A percentile compares a stretch with the other conserved stretches of the same genome.
phyloP scores from a whole-genome alignment of 73 alveolate species.

The Paramecium tetraurelia region DNA sequence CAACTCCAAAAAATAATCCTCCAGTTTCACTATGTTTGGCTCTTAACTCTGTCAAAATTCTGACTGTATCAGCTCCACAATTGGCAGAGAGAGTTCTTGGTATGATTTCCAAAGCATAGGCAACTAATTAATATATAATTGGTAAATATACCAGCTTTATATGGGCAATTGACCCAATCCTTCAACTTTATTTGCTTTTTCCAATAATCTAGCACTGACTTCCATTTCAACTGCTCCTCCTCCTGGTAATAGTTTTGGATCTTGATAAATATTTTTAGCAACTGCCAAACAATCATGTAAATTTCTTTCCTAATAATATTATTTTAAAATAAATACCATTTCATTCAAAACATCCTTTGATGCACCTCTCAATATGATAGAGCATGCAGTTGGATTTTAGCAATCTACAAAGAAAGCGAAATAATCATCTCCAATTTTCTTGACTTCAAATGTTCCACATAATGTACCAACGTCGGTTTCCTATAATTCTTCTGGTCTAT shows the following conservation, averaged over 20 bases:
- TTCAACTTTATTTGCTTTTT: constrained; percentile 85
- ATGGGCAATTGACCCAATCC: constrained; percentile 97
- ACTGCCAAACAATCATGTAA: constrained; percentile 97
- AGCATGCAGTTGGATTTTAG: constrained; percentile 95
- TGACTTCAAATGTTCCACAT: constrained; percentile 93
- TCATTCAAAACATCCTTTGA: constrained; percentile 97
- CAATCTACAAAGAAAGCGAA: constrained; percentile 92
- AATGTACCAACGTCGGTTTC: constrained; percentile 90
- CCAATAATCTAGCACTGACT: constrained; percentile 92
- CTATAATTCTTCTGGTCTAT: constrained; percentile 95
- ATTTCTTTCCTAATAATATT: constrained; percentile 76
- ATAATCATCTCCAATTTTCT: constrained; percentile 96
- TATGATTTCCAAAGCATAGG: constrained; percentile 96
- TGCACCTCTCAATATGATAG: constrained; percentile 97
- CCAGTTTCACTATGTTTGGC: constrained; percentile 93
- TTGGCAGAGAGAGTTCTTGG: constrained; percentile 96
- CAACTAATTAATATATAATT: constrained; percentile 63
- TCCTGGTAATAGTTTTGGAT: constrained; percentile 99
- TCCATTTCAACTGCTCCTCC: constrained; percentile 99
- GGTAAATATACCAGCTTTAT: constrained; percentile 71
- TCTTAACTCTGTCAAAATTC: constrained; percentile 98
- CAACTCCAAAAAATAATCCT: constrained; percentile 88
- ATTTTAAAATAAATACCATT: constrained; percentile 40
- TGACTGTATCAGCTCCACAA: constrained; percentile 99
- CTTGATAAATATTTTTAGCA: constrained; percentile 94